Base-by-base conservation (phyloP, 1,139 yeast species). In the Saccharomycopsis hybrid region DNA sequence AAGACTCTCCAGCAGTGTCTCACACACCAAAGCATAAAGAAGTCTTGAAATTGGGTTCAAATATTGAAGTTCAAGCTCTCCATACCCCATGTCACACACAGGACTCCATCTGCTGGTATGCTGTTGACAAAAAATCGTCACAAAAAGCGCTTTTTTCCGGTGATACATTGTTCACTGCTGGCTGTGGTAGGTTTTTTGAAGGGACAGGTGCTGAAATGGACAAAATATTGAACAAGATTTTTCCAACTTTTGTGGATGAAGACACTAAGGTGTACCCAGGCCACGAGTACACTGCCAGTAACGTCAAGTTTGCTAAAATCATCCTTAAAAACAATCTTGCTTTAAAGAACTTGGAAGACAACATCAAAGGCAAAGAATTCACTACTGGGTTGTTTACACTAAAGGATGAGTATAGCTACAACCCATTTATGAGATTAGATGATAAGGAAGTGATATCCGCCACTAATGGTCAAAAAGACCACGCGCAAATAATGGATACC, bases 41-140 rank as follows among this genome's bases (percentile, higher is more conserved):
- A 58, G 72, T 71, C n/a, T 65, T 82, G 49, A 70, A 74, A 50
- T 65, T 85, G 57, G 97, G 97, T 1, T 71, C 73, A 46, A 64
- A 73, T 55, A 65, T 88, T 50, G 69, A 75, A n/a, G 77, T 92
- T 48, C 80, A 83, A 3, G 95, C 97, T 1, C 71, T 92, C 46
- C 92, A 92, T 65, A 92, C 99, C 0, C 98, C 99, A 1, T 92
- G 99, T 63, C 99, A 92, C 63, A 92, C 99, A 0, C 95, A 85
- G 65, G 98, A 94, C 65, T 86, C 95, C 4, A 85, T 92, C 53
- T 90, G 97, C 63, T 92, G 88, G 67, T 85, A 68, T 59, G 87
- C 78, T 0, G 71, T 71, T 48, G 97, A 92, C 63, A 58, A 37
- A 4, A 66, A 68, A 36, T 78, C 88, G 1, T 72, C 72, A 35